These are phyloP conservation scores for Mycena galopus DNA, from an alignment of 768 basidiomycete species.

Conservation along the genomic window DNA sequence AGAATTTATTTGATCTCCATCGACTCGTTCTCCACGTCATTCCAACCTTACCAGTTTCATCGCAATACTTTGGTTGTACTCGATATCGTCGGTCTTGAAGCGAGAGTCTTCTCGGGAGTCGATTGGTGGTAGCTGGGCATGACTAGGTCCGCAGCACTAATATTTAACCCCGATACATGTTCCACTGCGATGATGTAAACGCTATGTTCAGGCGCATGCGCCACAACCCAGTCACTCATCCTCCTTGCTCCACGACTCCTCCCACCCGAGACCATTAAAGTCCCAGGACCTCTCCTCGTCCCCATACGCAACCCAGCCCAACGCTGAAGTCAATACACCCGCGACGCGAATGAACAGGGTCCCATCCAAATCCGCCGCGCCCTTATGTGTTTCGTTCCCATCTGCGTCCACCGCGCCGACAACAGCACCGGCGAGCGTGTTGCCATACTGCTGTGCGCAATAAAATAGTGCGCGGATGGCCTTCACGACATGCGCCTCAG, in stretches of 20 bases:
- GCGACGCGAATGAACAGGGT: conserved; percentile 70
- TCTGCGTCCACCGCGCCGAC: conserved; percentile 56
- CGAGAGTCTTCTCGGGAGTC: no score
- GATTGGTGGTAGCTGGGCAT: neutral
- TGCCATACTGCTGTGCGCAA: conserved; percentile 62
- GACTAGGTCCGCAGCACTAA: neutral
- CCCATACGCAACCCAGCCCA: conserved; percentile 70
- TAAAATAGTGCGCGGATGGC: conserved; percentile 60
- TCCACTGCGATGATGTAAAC: neutral
- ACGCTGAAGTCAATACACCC: conserved; percentile 65
- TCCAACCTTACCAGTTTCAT: no score
- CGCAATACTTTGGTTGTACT: no score
- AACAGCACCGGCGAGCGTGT: conserved; percentile 52
- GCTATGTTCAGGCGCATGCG: neutral
- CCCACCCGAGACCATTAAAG: conserved; percentile 68
- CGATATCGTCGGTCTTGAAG: no score
- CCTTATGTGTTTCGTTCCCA: conserved; percentile 59
- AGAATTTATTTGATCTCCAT: no score
- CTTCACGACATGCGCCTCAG: conserved; percentile 67
- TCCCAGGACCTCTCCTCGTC: conserved; percentile 66
- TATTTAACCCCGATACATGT: neutral
- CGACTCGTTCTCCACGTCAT: no score
- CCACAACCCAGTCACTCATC: conserved; percentile 8
- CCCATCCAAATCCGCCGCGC: conserved; percentile 63
- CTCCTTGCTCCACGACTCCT: conserved; percentile 62